Evolutionary conservation across 768 basidiomycete genomes (phyloP).

Genomic region (Gautieria morchelliformis): DNA sequence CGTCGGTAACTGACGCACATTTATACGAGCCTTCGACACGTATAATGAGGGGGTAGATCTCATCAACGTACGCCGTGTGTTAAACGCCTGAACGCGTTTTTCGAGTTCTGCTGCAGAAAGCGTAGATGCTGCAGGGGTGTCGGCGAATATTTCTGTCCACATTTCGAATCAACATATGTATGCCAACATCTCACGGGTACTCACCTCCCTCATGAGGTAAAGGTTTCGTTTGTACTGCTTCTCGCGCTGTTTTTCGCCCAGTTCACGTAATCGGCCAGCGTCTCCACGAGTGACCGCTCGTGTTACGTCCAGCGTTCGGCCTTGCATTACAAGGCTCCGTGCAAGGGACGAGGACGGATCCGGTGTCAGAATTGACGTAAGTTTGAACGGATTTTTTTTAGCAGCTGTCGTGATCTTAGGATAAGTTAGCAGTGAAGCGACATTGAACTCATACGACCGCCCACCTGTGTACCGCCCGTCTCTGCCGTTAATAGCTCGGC

Average conservation of each 20-base stretch:
- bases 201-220: slow-evolving; percentile 94
- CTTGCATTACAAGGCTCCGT: slow-evolving; percentile 78
- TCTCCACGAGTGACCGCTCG: slow-evolving; percentile 86
- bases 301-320: slow-evolving; percentile 87
- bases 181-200: slow-evolving; percentile 16
- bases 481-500: slow-evolving; percentile 63
- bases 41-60: slow-evolving; percentile 89
- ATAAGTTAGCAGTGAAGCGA: neutral
- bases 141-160: slow-evolving; percentile 75
- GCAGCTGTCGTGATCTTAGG: neutral
- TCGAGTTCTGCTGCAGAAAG: slow-evolving; percentile 73
- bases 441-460: neutral
- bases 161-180: neutral
- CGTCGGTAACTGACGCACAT: slow-evolving; percentile 84
- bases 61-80: slow-evolving; percentile 71
- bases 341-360: slow-evolving; percentile 86
- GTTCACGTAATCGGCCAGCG: slow-evolving; percentile 82
- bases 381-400: slow-evolving; percentile 76
- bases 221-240: slow-evolving; percentile 94
- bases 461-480: slow-evolving; percentile 27
- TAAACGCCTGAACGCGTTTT: slow-evolving; percentile 77
- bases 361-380: slow-evolving; percentile 84
- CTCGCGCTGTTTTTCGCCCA: slow-evolving; percentile 72
- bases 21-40: slow-evolving; percentile 90
- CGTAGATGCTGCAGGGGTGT: slow-evolving; percentile 65